Percentiles rank a stretch among this genome's conserved stretches.
Evolutionary conservation across 441 rosid genomes (phyloP).

Genomic region (Pelargonium cotyledonis): DNA sequence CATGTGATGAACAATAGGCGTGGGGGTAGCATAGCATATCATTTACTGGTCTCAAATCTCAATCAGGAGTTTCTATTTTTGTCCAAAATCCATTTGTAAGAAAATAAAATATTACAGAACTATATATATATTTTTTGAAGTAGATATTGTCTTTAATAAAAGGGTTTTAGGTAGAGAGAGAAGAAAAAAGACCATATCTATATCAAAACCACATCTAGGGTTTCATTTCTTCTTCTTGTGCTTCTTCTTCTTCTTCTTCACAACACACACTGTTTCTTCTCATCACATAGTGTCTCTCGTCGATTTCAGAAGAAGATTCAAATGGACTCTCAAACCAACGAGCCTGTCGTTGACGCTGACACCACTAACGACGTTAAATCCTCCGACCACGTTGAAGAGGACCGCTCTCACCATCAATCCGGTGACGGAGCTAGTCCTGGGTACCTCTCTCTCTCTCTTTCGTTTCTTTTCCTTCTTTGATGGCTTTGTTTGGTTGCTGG

Average conservation of each 20-base stretch:
- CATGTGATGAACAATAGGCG: no score
- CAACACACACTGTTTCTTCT: neutral
- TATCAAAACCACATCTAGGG: neutral
- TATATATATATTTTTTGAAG: no score
- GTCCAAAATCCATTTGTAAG: no score
- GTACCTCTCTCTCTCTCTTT: neutral
- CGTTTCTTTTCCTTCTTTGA: no score
- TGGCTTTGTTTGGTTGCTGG: neutral
- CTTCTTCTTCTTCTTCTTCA: neutral
- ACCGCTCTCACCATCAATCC: neutral
- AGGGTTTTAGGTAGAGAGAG: neutral
- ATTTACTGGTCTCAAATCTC: no score
- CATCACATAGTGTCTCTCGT: neutral
- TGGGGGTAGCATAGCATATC: no score
- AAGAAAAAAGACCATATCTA: neutral
- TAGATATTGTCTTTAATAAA: neutral
- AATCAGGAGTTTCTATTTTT: no score
- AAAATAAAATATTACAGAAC: no score
- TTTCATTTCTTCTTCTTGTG: neutral
- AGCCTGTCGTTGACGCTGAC: neutral
- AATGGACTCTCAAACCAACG: slow-evolving; percentile 2
- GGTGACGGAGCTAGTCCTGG: slow-evolving; percentile 2
- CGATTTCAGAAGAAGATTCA: neutral
- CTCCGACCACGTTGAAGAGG: slow-evolving; percentile 3
- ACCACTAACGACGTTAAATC: slow-evolving; percentile 1